Evolutionary conservation across 176 grass and related monocot species (phyloP).

Genomic region (Aegilops tauschii): DNA sequence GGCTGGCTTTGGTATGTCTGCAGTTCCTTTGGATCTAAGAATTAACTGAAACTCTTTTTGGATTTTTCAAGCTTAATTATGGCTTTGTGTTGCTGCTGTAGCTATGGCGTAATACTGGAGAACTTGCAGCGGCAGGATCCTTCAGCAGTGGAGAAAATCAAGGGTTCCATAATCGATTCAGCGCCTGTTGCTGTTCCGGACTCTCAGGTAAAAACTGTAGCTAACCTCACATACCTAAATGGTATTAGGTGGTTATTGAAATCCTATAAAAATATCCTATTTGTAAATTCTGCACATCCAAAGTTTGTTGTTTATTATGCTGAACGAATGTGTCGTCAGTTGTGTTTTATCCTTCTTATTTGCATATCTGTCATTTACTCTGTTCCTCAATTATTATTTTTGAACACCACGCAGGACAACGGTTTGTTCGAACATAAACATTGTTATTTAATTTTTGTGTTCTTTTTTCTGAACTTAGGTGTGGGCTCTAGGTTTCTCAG

Average conservation of each 20-base stretch:
- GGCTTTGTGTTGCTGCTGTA: slow-evolving; percentile 9
- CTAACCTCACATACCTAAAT: background rate
- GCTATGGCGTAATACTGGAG: slow-evolving; percentile 84
- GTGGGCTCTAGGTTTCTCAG: slow-evolving; percentile 94
- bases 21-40: background rate
- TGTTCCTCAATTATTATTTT: background rate
- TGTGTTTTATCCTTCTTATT: background rate
- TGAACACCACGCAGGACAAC: background rate
- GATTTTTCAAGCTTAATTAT: background rate
- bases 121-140: slow-evolving; percentile 62
- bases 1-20: slow-evolving; percentile 80
- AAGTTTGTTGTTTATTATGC: background rate
- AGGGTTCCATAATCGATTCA: slow-evolving; percentile 81
- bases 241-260: background rate
- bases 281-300: background rate
- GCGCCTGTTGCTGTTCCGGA: slow-evolving; percentile 85
- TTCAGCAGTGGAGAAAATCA: slow-evolving; percentile 70
- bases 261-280: background rate
- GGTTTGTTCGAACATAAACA: background rate
- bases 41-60: background rate
- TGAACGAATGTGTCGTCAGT: background rate
- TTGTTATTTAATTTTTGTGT: background rate
- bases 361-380: background rate
- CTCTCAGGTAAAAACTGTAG: slow-evolving; percentile 59
- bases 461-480: slow-evolving; percentile 44